Conservation (phyloP, 1,139 yeast species). For the Magnusiomyces magnusii region DNA sequence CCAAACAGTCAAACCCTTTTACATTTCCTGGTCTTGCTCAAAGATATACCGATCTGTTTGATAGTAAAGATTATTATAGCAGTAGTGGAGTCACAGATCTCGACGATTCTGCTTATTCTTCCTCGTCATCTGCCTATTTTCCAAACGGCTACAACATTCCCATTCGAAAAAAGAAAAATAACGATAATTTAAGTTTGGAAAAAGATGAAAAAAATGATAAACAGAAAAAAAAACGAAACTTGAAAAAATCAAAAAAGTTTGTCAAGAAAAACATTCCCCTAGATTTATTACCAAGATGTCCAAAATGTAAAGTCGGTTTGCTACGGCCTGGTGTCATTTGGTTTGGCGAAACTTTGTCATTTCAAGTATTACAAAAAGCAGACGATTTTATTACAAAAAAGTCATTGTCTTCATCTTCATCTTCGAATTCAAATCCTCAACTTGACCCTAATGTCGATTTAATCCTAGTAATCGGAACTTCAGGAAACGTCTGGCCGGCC, state of each 20-base stretch:
- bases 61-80: not conserved
- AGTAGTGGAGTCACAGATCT: constrained; percentile 3
- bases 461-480: constrained; percentile 76
- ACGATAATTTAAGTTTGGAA: not conserved
- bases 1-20: not conserved
- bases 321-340: constrained; percentile 87
- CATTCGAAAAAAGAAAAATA: constrained; percentile 28
- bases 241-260: constrained; percentile 1
- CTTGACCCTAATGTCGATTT: constrained; percentile 44
- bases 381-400: constrained; percentile 55
- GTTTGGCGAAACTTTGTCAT: constrained; percentile 82
- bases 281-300: constrained; percentile 66
- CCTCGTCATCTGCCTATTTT: constrained; percentile 2
- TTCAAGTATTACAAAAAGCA: constrained; percentile 52
- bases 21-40: not conserved
- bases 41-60: not conserved
- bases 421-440: not conserved
- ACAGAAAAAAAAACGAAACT: constrained; percentile 7
- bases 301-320: constrained; percentile 52
- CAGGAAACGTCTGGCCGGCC: constrained; percentile 85
- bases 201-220: constrained; percentile 5
- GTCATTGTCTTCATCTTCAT: not conserved
- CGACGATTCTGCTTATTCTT: constrained; percentile 3
- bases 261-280: constrained; percentile 33
- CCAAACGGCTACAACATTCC: constrained; percentile 5